Conservation (phyloP, 768 basidiomycete species). For the Agaricus subrufescens region DNA sequence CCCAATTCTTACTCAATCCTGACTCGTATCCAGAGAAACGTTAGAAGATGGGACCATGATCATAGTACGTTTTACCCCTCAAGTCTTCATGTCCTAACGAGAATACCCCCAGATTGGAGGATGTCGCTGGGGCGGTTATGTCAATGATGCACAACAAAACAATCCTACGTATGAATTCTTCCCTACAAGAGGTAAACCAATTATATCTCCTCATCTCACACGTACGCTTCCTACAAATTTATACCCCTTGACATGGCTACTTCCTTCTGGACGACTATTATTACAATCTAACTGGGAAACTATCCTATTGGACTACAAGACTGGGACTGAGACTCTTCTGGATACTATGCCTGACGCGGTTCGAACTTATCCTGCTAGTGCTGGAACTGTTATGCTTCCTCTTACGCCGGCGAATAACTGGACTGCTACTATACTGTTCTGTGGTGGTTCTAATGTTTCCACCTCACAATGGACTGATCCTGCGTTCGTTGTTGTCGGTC, state of each 20-base stretch:
- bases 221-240: slow-evolving; percentile 70
- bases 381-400: slow-evolving; percentile 72
- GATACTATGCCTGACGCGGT: slow-evolving; percentile 63
- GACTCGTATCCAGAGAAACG: slow-evolving; percentile 40
- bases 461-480: slow-evolving; percentile 16
- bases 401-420: slow-evolving; percentile 79
- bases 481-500: slow-evolving; percentile 44
- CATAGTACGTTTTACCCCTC: slow-evolving; percentile 37
- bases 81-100: background rate
- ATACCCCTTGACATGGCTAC: slow-evolving; percentile 68
- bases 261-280: slow-evolving; percentile 59
- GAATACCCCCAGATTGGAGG: slow-evolving; percentile 44
- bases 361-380: slow-evolving; percentile 71
- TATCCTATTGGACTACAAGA: slow-evolving; percentile 58
- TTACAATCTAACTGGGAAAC: slow-evolving; percentile 61
- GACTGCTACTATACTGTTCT: slow-evolving; percentile 79
- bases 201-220: slow-evolving; percentile 60
- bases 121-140: slow-evolving; percentile 59
- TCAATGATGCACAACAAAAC: slow-evolving; percentile 60
- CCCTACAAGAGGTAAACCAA: slow-evolving; percentile 49
- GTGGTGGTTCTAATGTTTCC: slow-evolving; percentile 67
- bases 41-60: slow-evolving; percentile 57
- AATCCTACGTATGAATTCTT: slow-evolving; percentile 82
- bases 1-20: background rate
- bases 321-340: slow-evolving; percentile 49